A percentile compares a stretch with the other conserved stretches of the same genome.
These are phyloP conservation scores for Cytospora leucostoma DNA, from an alignment of 2,329 filamentous ascomycete species.

Conservation along the genomic window DNA sequence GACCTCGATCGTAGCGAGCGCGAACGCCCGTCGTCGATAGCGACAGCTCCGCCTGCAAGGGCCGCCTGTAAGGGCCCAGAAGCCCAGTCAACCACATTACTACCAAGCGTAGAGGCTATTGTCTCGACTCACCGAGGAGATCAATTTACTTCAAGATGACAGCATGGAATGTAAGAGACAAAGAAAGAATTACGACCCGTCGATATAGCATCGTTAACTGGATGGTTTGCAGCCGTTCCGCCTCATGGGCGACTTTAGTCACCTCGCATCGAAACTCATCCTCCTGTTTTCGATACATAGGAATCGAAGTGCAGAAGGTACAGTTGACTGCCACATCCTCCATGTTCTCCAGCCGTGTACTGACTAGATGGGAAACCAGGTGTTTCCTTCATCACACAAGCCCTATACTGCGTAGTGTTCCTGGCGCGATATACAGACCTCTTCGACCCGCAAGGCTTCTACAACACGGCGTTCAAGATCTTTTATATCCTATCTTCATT, in stretches of 20 bases:
- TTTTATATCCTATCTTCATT: constrained; percentile 83
- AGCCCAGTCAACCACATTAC: background rate
- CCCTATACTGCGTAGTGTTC: constrained; percentile 85
- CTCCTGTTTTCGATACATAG: constrained; percentile 87
- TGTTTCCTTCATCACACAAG: constrained; percentile 88
- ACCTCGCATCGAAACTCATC: constrained; percentile 84
- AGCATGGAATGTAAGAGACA: constrained; percentile 31
- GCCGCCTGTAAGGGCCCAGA: constrained; percentile 3
- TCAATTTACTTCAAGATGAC: constrained; percentile 15
- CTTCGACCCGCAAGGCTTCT: constrained; percentile 57
- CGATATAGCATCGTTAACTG: background rate
- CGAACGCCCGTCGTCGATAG: background rate
- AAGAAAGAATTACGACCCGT: background rate
- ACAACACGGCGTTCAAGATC: constrained; percentile 84
- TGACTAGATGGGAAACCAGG: constrained; percentile 50
- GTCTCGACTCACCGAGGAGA: background rate
- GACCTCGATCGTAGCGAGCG: background rate
- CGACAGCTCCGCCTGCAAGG: constrained; percentile 2
- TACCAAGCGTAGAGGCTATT: background rate
- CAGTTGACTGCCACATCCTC: constrained; percentile 6
- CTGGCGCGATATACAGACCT: constrained; percentile 84
- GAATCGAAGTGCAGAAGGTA: constrained; percentile 84
- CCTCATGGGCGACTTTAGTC: constrained; percentile 79
- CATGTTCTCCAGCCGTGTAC: background rate
- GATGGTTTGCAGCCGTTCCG: constrained; percentile 59